A percentile compares a stretch with the other conserved stretches of the same genome.
These are phyloP conservation scores for Zostera marina DNA, from an alignment of 116 monocot genomes.

Conservation along the genomic window DNA sequence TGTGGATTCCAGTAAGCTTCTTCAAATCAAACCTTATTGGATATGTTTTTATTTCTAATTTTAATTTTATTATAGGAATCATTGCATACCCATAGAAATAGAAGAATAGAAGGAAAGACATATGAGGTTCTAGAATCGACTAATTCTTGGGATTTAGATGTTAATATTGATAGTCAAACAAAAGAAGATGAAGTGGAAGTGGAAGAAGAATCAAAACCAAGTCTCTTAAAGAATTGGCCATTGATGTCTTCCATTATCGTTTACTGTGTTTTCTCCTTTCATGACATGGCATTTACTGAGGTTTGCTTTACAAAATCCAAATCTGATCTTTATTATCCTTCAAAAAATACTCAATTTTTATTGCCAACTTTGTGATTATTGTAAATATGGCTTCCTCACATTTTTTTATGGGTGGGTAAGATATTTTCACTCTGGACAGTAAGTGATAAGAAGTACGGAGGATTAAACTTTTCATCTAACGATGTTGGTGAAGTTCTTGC, in stretches of 20 bases:
- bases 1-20: constrained; percentile 64
- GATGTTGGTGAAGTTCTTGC: constrained; percentile 79
- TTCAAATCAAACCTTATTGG: neutral
- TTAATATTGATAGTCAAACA: constrained; percentile 5
- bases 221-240: constrained; percentile 52
- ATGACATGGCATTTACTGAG: constrained; percentile 72
- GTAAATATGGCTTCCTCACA: neutral
- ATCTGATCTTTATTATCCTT: neutral
- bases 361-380: neutral
- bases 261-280: constrained; percentile 56
- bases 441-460: constrained; percentile 55
- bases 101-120: constrained; percentile 4
- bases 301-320: constrained; percentile 9
- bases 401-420: constrained; percentile 10
- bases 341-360: neutral
- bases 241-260: constrained; percentile 57
- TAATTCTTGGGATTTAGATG: constrained; percentile 4
- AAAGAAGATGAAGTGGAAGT: neutral
- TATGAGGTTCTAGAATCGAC: constrained; percentile 18
- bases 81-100: constrained; percentile 44
- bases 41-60: neutral
- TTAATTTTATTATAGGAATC: constrained; percentile 44
- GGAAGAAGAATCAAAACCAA: constrained; percentile 10
- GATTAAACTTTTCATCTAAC: constrained; percentile 54
- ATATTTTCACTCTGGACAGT: constrained; percentile 80